Percentiles rank a stretch among this genome's conserved stretches.
Conservation (phyloP, 2,329 filamentous ascomycete genomes). For the Cladosporium velox region DNA sequence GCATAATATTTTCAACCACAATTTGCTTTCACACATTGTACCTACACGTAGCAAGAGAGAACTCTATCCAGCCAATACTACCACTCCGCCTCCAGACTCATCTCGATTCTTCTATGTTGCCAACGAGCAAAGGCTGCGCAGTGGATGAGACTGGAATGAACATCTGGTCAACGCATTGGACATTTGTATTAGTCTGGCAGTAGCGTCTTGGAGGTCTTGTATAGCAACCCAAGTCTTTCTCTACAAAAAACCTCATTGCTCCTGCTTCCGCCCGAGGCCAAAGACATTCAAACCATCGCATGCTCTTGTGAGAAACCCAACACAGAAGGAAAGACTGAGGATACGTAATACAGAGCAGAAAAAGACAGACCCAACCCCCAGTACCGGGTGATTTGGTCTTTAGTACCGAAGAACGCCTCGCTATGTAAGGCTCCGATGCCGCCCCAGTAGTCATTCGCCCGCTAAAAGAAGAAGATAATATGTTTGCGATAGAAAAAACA, state of each 20-base stretch:
- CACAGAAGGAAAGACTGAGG: background rate
- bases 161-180: background rate
- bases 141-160: no score
- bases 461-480: background rate
- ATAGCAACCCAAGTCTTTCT: background rate
- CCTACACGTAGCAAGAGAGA: background rate
- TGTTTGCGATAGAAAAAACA: background rate
- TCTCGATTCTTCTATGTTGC: no score
- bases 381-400: background rate
- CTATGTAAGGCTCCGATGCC: background rate
- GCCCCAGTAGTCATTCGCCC: background rate
- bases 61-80: background rate
- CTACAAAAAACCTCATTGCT: background rate
- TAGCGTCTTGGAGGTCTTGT: background rate
- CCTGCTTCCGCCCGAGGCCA: background rate
- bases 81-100: background rate
- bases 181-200: background rate
- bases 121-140: no score
- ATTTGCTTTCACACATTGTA: background rate
- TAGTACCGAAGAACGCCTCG: conserved; percentile 6
- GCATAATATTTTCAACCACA: background rate
- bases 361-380: background rate
- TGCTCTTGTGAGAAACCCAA: background rate
- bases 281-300: background rate
- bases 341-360: background rate